A percentile compares a stretch with the other conserved stretches of the same genome.
Conservation (phyloP, 73 alveolate species). For the Effrenium voratum region DNA sequence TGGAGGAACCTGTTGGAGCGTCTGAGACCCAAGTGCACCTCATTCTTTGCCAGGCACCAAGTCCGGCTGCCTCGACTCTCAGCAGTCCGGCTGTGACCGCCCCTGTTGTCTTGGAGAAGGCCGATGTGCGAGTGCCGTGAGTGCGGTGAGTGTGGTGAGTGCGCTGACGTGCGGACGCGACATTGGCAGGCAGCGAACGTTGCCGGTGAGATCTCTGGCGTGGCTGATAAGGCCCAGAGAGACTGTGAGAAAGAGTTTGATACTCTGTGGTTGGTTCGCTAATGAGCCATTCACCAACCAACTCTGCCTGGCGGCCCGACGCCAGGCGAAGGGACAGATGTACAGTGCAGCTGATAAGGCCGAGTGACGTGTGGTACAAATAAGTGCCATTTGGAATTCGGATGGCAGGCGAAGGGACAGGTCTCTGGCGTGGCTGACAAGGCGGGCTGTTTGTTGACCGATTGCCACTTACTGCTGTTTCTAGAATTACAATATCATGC, state of each 20-base stretch:
- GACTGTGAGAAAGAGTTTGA: neutral
- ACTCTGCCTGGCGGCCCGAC: no score
- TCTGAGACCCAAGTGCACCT: neutral
- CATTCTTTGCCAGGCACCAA: neutral
- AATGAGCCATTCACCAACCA: no score
- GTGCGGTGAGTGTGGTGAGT: neutral
- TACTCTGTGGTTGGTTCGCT: no score
- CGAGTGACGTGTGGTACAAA: no score
- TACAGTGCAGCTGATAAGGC: conserved; percentile 6
- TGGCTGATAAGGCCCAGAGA: neutral
- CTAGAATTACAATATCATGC: neutral
- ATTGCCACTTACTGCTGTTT: neutral
- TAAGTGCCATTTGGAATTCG: no score
- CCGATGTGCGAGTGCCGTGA: neutral
- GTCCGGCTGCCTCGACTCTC: neutral
- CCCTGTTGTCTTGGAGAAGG: conserved; percentile 43
- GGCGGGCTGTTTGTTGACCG: neutral
- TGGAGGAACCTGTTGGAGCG: neutral
- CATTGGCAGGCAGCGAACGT: neutral
- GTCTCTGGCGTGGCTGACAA: conserved; percentile 24
- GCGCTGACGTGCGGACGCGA: neutral
- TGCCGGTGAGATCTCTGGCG: neutral
- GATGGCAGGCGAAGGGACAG: conserved; percentile 39
- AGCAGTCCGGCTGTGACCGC: neutral
- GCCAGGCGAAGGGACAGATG: conserved; percentile 38